phyloP scores from a whole-genome alignment of 768 basidiomycete species.

The Tulasnella sp. region DNA sequence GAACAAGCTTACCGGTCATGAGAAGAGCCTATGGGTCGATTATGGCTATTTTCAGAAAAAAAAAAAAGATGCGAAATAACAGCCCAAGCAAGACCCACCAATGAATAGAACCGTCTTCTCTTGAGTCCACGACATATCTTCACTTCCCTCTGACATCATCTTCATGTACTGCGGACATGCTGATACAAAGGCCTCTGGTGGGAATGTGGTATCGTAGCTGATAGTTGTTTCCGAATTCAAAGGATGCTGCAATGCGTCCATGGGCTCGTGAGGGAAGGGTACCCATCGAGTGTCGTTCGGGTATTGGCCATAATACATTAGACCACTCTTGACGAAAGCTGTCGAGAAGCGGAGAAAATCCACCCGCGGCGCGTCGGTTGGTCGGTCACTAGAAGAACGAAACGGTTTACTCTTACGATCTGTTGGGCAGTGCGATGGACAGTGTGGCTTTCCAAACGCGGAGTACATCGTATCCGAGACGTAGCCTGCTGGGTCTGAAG shows the following conservation, averaged over 20 bases:
- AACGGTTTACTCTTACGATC: background rate
- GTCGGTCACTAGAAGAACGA: background rate
- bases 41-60: background rate
- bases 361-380: background rate
- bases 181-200: background rate
- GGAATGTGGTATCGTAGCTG: background rate
- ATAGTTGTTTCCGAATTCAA: slow-evolving; percentile 1
- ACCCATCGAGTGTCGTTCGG: slow-evolving; percentile 11
- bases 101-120: slow-evolving; percentile 1
- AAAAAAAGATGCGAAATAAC: background rate
- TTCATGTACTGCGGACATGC: slow-evolving; percentile 5
- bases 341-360: background rate
- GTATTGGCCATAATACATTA: background rate
- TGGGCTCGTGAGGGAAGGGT: slow-evolving; percentile 8
- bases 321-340: slow-evolving; percentile 8
- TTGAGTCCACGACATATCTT: background rate
- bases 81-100: background rate
- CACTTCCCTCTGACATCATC: background rate
- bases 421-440: background rate
- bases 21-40: background rate
- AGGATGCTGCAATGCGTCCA: slow-evolving; percentile 2
- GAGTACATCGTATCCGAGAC: background rate
- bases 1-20: background rate
- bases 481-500: background rate
- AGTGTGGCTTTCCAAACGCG: background rate